Evolutionary conservation across 1,284 basidiomycete genomes (phyloP), one percentile per base, ranked within the genome.

Genomic region (Rhizoctonia solani): DNA sequence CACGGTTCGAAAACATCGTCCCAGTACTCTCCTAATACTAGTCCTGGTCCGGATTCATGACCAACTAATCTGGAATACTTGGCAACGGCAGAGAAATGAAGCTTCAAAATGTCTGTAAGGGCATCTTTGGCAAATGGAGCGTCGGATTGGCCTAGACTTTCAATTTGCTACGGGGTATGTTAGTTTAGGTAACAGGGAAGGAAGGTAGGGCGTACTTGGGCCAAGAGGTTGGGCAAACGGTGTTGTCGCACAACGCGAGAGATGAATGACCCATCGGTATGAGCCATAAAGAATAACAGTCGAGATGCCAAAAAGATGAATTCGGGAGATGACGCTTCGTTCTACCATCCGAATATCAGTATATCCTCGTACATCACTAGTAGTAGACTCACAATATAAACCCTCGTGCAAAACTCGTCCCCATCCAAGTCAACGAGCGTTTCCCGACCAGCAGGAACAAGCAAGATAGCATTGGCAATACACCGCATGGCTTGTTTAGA

Each of bases 51-150:
- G 71, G 44, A 56, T 46, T 69, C 69, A 6, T 54, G 37, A 16
- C 50, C 54, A 47, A 71, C 50, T 16, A 72, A 70, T 63, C 71
- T 68, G 14, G 85, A 84, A 73, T 87, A 93, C 74, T 92, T 87
- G 52, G 87, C 76, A 61, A 89, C 80, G 39, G 92, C 74, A 73
- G 93, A 92, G 76, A 91, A 93, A 5, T 82, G 79, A 58, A 92
- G 81, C 73, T 93, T 93, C 67, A 93, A 81, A 42, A 90, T 74
- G 75, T 93, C 90, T 1, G 83, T 83, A 81, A 87, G 83, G 3
- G 89, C 89, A 69, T 92, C 89, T 68, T 81, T 81, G 9, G 84
- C 81, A 77, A 85, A 84, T 69, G 81, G 82, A 11, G 81, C 75
- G 49, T 82, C 82, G 21, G 77, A 75, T 29, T 84, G 77, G 49